These are phyloP conservation scores for Xylogone sp. DNA, from an alignment of 2,329 filamentous ascomycete species.

Conservation along the genomic window DNA sequence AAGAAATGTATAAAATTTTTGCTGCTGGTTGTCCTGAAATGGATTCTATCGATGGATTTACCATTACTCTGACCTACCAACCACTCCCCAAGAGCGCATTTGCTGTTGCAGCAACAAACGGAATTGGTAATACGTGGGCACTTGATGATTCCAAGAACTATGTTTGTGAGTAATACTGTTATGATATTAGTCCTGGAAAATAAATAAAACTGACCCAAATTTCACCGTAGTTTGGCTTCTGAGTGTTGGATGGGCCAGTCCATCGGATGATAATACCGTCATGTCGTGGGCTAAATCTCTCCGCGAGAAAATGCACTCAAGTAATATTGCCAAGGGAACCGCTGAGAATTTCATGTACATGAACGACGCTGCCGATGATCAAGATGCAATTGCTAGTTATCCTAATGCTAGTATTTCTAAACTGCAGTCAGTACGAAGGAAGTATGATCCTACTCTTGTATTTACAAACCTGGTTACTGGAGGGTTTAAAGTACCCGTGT, in stretches of 20 bases:
- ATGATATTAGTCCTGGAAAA: neutral
- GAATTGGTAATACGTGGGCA: constrained; percentile 36
- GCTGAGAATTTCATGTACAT: constrained; percentile 1
- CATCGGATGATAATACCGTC: constrained; percentile 32
- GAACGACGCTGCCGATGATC: constrained; percentile 1
- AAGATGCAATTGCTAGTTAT: neutral
- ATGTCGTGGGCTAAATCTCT: constrained; percentile 28
- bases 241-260: constrained; percentile 32
- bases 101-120: constrained; percentile 30
- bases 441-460: constrained; percentile 20
- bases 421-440: constrained; percentile 13
- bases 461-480: constrained; percentile 24
- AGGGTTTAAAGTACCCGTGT: constrained; percentile 17
- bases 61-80: constrained; percentile 1
- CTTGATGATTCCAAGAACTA: constrained; percentile 25
- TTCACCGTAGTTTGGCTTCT: constrained; percentile 32
- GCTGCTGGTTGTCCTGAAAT: neutral
- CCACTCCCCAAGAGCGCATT: constrained; percentile 20
- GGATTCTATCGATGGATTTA: neutral
- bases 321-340: constrained; percentile 21
- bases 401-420: neutral
- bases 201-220: neutral
- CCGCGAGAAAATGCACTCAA: constrained; percentile 25
- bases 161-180: constrained; percentile 25
- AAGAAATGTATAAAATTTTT: constrained; percentile 1